phyloP scores from a whole-genome alignment of 1,284 basidiomycete genomes.

The Tilletia walkeri region DNA sequence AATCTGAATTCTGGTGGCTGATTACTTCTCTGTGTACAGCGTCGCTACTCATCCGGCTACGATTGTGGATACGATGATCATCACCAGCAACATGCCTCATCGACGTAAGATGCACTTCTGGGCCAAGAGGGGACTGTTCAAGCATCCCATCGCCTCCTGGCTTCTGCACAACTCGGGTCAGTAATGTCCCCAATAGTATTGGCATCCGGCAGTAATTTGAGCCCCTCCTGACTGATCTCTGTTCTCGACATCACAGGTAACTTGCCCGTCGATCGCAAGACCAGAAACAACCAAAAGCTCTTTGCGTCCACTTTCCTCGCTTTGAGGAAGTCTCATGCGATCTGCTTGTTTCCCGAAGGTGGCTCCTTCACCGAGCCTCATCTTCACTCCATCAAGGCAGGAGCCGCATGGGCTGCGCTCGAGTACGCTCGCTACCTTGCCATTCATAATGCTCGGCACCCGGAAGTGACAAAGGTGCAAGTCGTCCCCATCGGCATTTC shows the following conservation, averaged over 20 bases:
- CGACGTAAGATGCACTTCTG: slow-evolving; percentile 84
- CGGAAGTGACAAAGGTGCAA: slow-evolving; percentile 57
- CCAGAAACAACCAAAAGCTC: slow-evolving; percentile 81
- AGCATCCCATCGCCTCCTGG: slow-evolving; percentile 65
- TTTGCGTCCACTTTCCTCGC: slow-evolving; percentile 87
- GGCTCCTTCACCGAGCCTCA: slow-evolving; percentile 73
- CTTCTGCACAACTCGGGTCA: slow-evolving; percentile 71
- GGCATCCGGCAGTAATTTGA: too few relatives aligned
- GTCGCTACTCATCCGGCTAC: slow-evolving; percentile 76
- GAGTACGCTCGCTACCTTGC: slow-evolving; percentile 70
- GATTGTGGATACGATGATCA: slow-evolving; percentile 49
- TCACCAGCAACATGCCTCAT: slow-evolving; percentile 69
- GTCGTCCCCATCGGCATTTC: slow-evolving; percentile 84
- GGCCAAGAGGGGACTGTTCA: slow-evolving; percentile 74
- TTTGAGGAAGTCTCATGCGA: slow-evolving; percentile 71
- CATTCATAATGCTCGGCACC: slow-evolving; percentile 14
- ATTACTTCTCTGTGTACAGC: slow-evolving; percentile 45
- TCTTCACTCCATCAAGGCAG: slow-evolving; percentile 91
- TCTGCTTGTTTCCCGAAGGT: slow-evolving; percentile 93
- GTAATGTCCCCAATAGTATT: too few relatives aligned
- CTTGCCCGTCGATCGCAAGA: slow-evolving; percentile 90
- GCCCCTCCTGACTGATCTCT: not conserved
- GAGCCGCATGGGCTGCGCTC: slow-evolving; percentile 89
- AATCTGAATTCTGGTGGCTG: not conserved
- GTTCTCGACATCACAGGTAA: slow-evolving; percentile 64